Conservation (phyloP, 306 rosid species). For the Delonix regia region DNA sequence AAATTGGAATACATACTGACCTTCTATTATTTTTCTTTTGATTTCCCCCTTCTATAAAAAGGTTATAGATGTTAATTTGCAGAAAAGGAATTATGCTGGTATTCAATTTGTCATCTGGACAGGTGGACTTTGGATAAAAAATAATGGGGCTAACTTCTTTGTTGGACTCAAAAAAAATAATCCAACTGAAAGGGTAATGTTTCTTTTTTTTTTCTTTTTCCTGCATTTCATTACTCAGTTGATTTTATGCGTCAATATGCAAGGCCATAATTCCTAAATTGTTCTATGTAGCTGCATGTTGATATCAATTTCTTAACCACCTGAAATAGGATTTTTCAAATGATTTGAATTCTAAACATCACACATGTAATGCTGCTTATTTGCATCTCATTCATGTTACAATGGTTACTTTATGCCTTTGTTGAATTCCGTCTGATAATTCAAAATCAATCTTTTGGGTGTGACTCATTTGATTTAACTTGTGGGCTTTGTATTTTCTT, state of each 20-base stretch:
- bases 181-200: constrained; percentile 33
- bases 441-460: background rate
- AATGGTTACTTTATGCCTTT: background rate
- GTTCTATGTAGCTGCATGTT: background rate
- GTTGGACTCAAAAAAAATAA: constrained; percentile 24
- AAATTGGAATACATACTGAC: constrained; percentile 11
- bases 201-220: background rate
- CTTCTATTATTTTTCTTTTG: background rate
- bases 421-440: background rate
- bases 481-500: background rate
- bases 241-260: constrained; percentile 5
- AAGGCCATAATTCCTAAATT: background rate
- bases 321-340: background rate
- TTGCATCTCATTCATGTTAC: constrained; percentile 1
- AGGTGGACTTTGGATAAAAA: constrained; percentile 44
- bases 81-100: constrained; percentile 37
- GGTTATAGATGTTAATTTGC: constrained; percentile 39
- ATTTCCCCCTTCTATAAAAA: constrained; percentile 9
- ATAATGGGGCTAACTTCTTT: constrained; percentile 44
- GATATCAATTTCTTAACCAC: background rate
- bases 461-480: background rate
- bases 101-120: constrained; percentile 48
- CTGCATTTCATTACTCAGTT: background rate
- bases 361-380: background rate
- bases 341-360: background rate